Evolutionary conservation across 257 asterid genomes (phyloP), one percentile per base, ranked within the genome.

Genomic region (Nyctanthes arbortristis): DNA sequence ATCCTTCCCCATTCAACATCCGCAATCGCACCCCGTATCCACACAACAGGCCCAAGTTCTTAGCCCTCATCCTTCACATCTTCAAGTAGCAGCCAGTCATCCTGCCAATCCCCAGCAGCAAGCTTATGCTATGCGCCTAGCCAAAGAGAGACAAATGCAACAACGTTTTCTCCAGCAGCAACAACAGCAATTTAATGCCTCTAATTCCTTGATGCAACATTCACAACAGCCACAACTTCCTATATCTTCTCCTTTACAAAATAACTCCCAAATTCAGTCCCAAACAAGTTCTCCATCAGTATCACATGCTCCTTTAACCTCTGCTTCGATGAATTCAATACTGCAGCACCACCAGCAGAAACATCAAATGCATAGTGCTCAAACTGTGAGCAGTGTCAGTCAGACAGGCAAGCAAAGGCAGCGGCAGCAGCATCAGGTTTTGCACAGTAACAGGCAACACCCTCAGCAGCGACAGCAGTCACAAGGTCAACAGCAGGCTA

Each of bases 401-500:
- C 59, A 22, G 28, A 52, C 28, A 10, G 59, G 59, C 30, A 52
- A 52, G 59, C 59, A 52, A 24, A 29, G 59, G 59, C 59, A 55
- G 37, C 79, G 31, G 59, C 59, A 8, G 59, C 59, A 52, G 59
- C 57, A 80, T 54, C 80, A 66, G 79, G 73, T 79, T 73, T 81
- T 71, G 54, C 89, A 72, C 63, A 75, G 77, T 73, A 82, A 82
- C 72, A 78, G 81, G 78, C 77, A 78, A 39, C 92, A 81, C 65
- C 86, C 89, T 59, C 87, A 76, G 76, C 86, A 76, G 73, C 79
- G 92, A 22, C 95, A 75, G 59, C 98, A 84, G 78, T 35, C 76
- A 57, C 95, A 81, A 63, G 64, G 86, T 68, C 96, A 80, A 75
- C 91, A 76, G 75, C 91, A 85, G 72, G 78, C 84, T 71, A 93